Evolutionary conservation across 2,329 filamentous ascomycete species (phyloP).

Genomic region (Seiridium cupressi): DNA sequence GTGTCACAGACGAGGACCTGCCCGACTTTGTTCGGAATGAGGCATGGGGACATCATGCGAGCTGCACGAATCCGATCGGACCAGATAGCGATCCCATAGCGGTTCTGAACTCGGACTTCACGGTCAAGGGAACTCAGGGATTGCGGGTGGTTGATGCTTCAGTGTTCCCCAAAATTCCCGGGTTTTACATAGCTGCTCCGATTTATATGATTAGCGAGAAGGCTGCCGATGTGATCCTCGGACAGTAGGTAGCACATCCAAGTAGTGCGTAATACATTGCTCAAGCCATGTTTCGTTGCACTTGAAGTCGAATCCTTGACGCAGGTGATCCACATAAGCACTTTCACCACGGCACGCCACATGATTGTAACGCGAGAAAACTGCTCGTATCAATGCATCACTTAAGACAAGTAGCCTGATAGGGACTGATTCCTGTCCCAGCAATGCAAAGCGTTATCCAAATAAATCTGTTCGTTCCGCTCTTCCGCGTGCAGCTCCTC

Average conservation of each 20-base stretch:
- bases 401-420: too few relatives aligned
- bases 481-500: too few relatives aligned
- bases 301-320: background rate
- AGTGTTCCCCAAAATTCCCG: slow-evolving; percentile 45
- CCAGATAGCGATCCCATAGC: slow-evolving; percentile 47
- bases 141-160: slow-evolving; percentile 56
- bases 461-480: background rate
- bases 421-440: too few relatives aligned
- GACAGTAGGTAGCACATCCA: background rate
- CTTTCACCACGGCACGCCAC: background rate
- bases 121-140: slow-evolving; percentile 47
- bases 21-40: slow-evolving; percentile 36
- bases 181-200: slow-evolving; percentile 39
- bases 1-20: slow-evolving; percentile 4
- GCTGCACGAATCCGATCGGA: slow-evolving; percentile 52
- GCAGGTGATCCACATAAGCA: background rate
- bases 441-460: too few relatives aligned
- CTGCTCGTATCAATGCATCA: too few relatives aligned
- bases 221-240: slow-evolving; percentile 28
- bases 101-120: slow-evolving; percentile 52
- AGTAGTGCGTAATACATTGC: background rate
- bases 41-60: slow-evolving; percentile 55
- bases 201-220: slow-evolving; percentile 57
- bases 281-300: background rate
- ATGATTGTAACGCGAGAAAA: too few relatives aligned